These are phyloP conservation scores for Starmerella riodocensis DNA, from an alignment of 805 yeast genomes.

Conservation along the genomic window DNA sequence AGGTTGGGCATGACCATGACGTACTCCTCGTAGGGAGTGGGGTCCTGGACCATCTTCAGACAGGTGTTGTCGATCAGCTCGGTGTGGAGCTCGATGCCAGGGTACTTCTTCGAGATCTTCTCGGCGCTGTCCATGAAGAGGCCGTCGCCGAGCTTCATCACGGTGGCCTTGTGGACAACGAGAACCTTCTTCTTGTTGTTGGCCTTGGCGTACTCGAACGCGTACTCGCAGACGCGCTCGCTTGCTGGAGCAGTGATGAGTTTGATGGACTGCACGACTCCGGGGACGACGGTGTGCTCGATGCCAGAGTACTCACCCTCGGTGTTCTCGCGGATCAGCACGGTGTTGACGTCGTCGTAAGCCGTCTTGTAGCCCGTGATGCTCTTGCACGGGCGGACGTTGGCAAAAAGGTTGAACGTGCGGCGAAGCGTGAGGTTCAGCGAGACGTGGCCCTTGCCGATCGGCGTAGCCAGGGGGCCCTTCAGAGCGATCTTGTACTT, in stretches of 20 bases:
- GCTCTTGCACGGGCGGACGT: slow-evolving; percentile 92
- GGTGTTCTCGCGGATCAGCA: slow-evolving; percentile 94
- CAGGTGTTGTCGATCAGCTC: slow-evolving; percentile 95
- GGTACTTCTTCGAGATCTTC: slow-evolving; percentile 81
- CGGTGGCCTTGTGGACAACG: slow-evolving; percentile 96
- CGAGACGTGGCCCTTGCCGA: slow-evolving; percentile 96
- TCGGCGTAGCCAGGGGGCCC: slow-evolving; percentile 98
- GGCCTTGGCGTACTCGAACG: slow-evolving; percentile 88
- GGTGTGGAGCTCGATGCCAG: slow-evolving; percentile 67
- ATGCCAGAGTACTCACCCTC: slow-evolving; percentile 99
- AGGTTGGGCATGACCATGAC: slow-evolving; percentile 99
- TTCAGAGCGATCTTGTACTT: slow-evolving; percentile 88
- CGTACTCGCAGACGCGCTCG: slow-evolving; percentile 91
- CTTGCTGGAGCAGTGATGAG: slow-evolving; percentile 93
- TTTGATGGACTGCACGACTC: slow-evolving; percentile 96
- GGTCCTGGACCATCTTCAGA: slow-evolving; percentile 77
- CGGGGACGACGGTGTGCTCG: slow-evolving; percentile 95
- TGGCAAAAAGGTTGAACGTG: slow-evolving; percentile 90
- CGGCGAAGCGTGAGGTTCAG: slow-evolving; percentile 95
- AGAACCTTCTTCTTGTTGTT: slow-evolving; percentile 76
- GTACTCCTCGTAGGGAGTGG: slow-evolving; percentile 68
- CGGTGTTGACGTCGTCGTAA: slow-evolving; percentile 79
- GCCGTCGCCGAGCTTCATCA: slow-evolving; percentile 97
- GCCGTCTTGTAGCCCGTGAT: slow-evolving; percentile 89
- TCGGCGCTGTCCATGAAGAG: slow-evolving; percentile 84